Conservation (phyloP, 805 yeast genomes). For the Maudiozyma barnettii region DNA sequence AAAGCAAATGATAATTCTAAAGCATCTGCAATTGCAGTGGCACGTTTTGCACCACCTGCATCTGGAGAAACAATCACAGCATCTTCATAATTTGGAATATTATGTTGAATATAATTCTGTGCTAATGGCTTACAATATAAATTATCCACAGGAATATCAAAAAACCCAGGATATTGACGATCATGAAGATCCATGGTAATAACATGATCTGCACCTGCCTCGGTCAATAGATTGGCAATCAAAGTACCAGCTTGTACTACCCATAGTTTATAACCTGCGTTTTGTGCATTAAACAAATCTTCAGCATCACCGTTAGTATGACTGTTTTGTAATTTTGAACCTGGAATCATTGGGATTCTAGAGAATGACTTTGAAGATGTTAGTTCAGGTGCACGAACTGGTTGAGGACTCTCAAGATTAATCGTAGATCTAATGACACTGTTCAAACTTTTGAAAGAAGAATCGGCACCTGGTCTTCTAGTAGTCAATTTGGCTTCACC, state of each 20-base stretch:
- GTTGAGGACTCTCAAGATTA: conserved; percentile 10
- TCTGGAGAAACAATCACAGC: conserved; percentile 95
- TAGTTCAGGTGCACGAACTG: conserved; percentile 5
- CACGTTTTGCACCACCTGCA: conserved; percentile 98
- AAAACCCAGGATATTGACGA: conserved; percentile 96
- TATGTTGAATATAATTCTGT: conserved; percentile 70
- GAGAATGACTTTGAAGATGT: conserved; percentile 19
- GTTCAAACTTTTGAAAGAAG: conserved; percentile 12
- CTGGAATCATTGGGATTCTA: conserved; percentile 31
- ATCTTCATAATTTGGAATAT: conserved; percentile 69
- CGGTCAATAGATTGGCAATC: conserved; percentile 74
- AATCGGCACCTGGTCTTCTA: conserved; percentile 19
- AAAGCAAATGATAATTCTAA: conserved; percentile 84
- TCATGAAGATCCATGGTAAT: conserved; percentile 98
- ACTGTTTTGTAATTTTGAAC: conserved; percentile 22
- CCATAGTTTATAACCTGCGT: conserved; percentile 84
- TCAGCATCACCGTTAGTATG: conserved; percentile 21
- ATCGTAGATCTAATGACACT: conserved; percentile 15
- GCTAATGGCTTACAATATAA: conserved; percentile 80
- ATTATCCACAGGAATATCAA: conserved; percentile 93
- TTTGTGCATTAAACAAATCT: conserved; percentile 32
- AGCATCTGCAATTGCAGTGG: conserved; percentile 87
- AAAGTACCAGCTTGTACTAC: conserved; percentile 91
- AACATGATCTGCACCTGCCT: conserved; percentile 94
- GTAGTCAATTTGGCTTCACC: conserved; percentile 9